Base-by-base conservation (phyloP, 75 land plant genomes). In the Pinus tabuliformis region DNA sequence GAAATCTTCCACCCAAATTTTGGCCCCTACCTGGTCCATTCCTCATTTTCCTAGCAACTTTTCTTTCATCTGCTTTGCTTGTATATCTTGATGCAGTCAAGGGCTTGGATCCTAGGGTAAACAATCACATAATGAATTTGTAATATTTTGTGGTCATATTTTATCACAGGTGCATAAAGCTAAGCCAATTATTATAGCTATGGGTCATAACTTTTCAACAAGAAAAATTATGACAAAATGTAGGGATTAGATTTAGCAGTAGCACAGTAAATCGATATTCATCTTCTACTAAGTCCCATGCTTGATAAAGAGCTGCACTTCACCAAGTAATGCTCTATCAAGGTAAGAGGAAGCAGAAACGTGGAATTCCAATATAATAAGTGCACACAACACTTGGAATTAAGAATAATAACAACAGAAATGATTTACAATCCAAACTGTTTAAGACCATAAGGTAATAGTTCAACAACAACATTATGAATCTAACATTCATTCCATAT, bases 21-120 rank as follows among this genome's bases (percentile, higher is more conserved):
- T 87, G 82, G 73, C 79, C 84, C 71, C 86, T 90, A 73, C 92
- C 91, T 58, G 89, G 88, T 42, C 99, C 86, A 88, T 94, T 96
- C 77, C 78, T 91, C 82, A 82, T 56, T 85, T 78, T 87, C 49
- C 91, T 76, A 17, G 62, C 76, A 73, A 78, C 78, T 78, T 90
- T 94, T 56, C 86, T 76, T 22, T 76, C 79, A 16, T 79, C 79
- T 73, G 86, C 84, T 80, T 86, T 90, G 78, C 89, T 82, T 72
- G 60, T 37, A 62, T 83, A 83, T 59, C 77, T 42, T 3, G 39
- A 12, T 68, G 3, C 49, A 68, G n/a, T 42, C 3, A 52, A 68
- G 15, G 11, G 39, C 72, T 39, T 68, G 13, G 42, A 68, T 24
- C 49, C 72, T 68, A 8, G 72, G 39, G 14, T n/a, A 39, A 68